Base-by-base conservation (phyloP, 768 basidiomycete species). In the Dioszegia hungarica region DNA sequence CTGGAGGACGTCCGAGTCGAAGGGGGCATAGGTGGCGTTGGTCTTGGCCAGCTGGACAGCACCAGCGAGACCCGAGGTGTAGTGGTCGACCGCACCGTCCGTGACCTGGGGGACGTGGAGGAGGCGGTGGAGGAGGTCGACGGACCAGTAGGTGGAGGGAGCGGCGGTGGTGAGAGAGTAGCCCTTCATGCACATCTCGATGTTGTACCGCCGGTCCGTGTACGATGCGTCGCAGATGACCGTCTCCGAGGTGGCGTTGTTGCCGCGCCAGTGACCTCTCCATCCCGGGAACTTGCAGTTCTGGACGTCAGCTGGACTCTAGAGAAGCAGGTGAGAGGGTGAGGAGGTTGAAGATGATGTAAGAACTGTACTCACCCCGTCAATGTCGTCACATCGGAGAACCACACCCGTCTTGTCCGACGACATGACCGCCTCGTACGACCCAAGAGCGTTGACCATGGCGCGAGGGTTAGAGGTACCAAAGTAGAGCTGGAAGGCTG, bases 221-320 rank as follows among this genome's bases (percentile, higher is more conserved):
- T 76, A 76, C 0, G 71, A 71, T 8, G 60, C 50, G 39, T 65
- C 62, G 44, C 72, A 75, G 55, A 75, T 75, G 57, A 73, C 73
- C 19, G 75, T 76, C 55, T 76, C 75, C 17, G 56, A 43, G 17
- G 73, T 72, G n/a, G 60, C 75, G 57, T 75, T 75, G 56, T 66
- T 59, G 12, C 71, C 73, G 56, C 75, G 51, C 72, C 72, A 76
- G 64, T 76, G 75, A 20, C 75, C 75, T 45, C 61, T 45, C 73
- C 73, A 76, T 9, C 73, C 71, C 17, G 59, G 57, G 51, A 64
- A 63, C 29, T 53, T 58, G 47, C 72, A 72, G 64, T 63, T 72
- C 60, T 67, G 36, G 17, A 27, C 3, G 31, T 54, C 22, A 58
- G 59, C 25, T 2, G 8, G 5, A 33, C 9, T 51, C 6, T 15